These are phyloP conservation scores for Micractinium sp. DNA, from an alignment of 139 green algal species.

Conservation along the genomic window DNA sequence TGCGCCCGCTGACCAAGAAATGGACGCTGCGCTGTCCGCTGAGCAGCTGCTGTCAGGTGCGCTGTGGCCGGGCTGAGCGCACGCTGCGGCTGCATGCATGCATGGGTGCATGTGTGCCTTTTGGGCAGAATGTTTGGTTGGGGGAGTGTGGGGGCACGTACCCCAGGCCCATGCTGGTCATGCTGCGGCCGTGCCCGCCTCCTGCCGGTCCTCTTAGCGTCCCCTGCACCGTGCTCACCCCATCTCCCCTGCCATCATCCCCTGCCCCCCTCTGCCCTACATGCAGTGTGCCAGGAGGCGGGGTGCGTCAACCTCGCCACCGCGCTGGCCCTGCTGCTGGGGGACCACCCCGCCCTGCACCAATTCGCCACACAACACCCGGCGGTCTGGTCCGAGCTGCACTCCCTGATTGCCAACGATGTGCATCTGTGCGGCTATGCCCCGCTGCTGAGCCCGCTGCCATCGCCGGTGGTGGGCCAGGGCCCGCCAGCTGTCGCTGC, in stretches of 20 bases:
- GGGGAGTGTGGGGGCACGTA: background rate
- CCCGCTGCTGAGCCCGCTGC: conserved; percentile 12
- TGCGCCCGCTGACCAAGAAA: conserved; percentile 46
- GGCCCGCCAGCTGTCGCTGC: background rate
- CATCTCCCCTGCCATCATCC: background rate
- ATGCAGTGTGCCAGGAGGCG: conserved; percentile 47
- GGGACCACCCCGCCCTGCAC: conserved; percentile 42
- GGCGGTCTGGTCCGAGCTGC: conserved; percentile 42
- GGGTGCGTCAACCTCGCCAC: conserved; percentile 47
- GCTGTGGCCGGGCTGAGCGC: background rate
- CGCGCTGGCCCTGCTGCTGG: conserved; percentile 66
- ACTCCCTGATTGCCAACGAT: conserved; percentile 40
- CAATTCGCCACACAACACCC: conserved; percentile 41
- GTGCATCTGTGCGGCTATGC: conserved; percentile 43
- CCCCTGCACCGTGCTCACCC: background rate
- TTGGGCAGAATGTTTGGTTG: background rate
- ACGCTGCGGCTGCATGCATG: background rate
- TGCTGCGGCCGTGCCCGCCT: background rate
- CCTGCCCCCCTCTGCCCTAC: background rate
- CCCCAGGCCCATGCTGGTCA: background rate
- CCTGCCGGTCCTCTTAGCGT: background rate
- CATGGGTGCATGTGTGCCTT: background rate
- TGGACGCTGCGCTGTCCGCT: conserved; percentile 19
- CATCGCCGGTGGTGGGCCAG: background rate
- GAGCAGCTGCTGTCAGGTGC: conserved; percentile 37